phyloP scores from a whole-genome alignment of 805 yeast genomes.

The Yarrowia porcina region DNA sequence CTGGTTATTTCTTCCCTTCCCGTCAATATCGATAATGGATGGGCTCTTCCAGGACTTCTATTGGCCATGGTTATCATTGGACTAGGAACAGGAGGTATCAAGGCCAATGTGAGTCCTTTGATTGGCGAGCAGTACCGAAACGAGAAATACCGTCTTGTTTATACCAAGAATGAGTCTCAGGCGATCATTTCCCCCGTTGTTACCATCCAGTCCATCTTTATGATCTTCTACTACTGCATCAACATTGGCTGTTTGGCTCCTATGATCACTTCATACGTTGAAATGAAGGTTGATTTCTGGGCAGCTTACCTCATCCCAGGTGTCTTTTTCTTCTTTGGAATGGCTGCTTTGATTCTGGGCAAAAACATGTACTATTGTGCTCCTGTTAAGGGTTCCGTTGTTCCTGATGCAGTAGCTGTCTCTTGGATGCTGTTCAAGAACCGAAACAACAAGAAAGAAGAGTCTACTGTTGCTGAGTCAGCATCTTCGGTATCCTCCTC shows the following conservation, averaged over 20 bases:
- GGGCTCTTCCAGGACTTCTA: slow-evolving; percentile 62
- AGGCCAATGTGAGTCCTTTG: slow-evolving; percentile 71
- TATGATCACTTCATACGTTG: slow-evolving; percentile 73
- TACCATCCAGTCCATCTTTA: slow-evolving; percentile 69
- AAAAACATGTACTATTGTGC: slow-evolving; percentile 53
- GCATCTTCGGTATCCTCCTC: background rate
- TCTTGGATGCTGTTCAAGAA: slow-evolving; percentile 46
- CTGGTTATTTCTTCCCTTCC: slow-evolving; percentile 70
- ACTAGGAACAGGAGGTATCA: slow-evolving; percentile 77
- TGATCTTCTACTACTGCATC: slow-evolving; percentile 72
- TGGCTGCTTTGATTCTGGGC: slow-evolving; percentile 52
- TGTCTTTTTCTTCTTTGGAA: slow-evolving; percentile 61
- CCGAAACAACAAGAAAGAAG: slow-evolving; percentile 35
- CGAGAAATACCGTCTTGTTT: slow-evolving; percentile 52
- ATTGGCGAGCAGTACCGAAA: slow-evolving; percentile 72
- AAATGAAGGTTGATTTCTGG: slow-evolving; percentile 54
- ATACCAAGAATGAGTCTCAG: slow-evolving; percentile 47
- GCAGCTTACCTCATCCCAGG: slow-evolving; percentile 72
- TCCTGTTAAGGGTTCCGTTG: slow-evolving; percentile 60
- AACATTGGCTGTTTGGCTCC: slow-evolving; percentile 73
- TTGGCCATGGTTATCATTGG: slow-evolving; percentile 60
- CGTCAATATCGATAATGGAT: slow-evolving; percentile 46
- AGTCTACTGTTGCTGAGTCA: background rate
- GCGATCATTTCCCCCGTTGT: slow-evolving; percentile 68
- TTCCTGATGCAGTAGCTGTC: slow-evolving; percentile 51